phyloP scores from a whole-genome alignment of 2,329 filamentous ascomycete genomes.

The Penicillium sp. region DNA sequence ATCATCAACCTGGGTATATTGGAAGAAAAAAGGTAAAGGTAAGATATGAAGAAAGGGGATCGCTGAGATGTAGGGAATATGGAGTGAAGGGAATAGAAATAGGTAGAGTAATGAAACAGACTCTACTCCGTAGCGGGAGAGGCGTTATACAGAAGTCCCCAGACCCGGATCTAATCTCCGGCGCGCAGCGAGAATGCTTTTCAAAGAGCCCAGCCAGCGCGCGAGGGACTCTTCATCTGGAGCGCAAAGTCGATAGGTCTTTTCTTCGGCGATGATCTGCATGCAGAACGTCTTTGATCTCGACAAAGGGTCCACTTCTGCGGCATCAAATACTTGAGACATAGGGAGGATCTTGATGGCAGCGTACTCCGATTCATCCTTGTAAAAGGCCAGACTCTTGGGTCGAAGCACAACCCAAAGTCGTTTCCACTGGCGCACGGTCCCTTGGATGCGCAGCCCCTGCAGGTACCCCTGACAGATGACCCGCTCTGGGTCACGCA shows the following conservation, averaged over 20 bases:
- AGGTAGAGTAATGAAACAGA: not conserved
- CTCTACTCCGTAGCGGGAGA: not conserved
- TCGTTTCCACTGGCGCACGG: constrained; percentile 90
- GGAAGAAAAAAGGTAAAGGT: constrained; percentile 12
- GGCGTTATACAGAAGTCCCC: constrained; percentile 9
- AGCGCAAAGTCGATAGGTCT: constrained; percentile 73
- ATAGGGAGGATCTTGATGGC: constrained; percentile 79
- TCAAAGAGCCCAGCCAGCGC: constrained; percentile 84
- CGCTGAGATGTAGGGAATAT: not conserved
- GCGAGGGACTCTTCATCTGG: constrained; percentile 77
- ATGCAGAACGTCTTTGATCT: constrained; percentile 82
- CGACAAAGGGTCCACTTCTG: constrained; percentile 86
- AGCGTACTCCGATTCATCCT: constrained; percentile 86
- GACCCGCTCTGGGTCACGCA: constrained; percentile 78
- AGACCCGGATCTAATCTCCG: constrained; percentile 32
- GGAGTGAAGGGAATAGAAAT: not conserved
- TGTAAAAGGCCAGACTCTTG: constrained; percentile 84
- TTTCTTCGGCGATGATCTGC: constrained; percentile 92
- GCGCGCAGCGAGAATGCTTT: constrained; percentile 58
- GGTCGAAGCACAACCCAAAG: constrained; percentile 89
- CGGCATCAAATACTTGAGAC: constrained; percentile 76
- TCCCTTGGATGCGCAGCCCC: constrained; percentile 73
- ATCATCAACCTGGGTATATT: constrained; percentile 23
- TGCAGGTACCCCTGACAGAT: constrained; percentile 90
- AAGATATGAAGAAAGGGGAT: not conserved